A percentile compares a stretch with the other conserved stretches of the same genome.
phyloP scores from a whole-genome alignment of 805 yeast genomes.

The Clavispora santaluciae region DNA sequence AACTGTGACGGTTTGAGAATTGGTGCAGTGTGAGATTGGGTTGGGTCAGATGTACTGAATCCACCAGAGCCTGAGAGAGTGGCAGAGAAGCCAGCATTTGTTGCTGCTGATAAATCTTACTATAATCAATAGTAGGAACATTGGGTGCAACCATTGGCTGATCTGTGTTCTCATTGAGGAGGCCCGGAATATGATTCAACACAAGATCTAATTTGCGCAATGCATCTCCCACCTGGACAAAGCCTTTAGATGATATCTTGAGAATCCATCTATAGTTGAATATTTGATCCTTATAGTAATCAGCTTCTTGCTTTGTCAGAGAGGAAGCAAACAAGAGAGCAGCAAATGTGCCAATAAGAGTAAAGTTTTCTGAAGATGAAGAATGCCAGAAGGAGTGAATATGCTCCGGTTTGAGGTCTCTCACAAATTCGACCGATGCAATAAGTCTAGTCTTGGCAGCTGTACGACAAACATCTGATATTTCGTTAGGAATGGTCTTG shows the following conservation, averaged over 20 bases:
- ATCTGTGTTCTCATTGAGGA: constrained; percentile 38
- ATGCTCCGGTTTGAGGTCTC: constrained; percentile 74
- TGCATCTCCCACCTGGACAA: constrained; percentile 75
- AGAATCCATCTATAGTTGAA: constrained; percentile 74
- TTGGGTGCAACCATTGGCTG: constrained; percentile 35
- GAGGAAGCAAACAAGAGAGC: constrained; percentile 72
- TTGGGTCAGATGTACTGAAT: not conserved
- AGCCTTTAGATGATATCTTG: constrained; percentile 69
- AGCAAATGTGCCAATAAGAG: constrained; percentile 85
- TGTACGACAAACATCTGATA: constrained; percentile 60
- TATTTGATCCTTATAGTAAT: constrained; percentile 60
- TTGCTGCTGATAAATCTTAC: constrained; percentile 7
- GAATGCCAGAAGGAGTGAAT: constrained; percentile 89
- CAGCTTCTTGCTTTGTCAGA: constrained; percentile 53
- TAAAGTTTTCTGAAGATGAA: constrained; percentile 70
- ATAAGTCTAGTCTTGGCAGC: constrained; percentile 80
- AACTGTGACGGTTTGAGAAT: not conserved
- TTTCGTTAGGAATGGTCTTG: constrained; percentile 30
- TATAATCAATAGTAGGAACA: constrained; percentile 23
- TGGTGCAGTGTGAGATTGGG: not conserved
- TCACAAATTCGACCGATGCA: constrained; percentile 78
- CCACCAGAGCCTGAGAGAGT: constrained; percentile 1
- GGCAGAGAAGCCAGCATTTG: constrained; percentile 12
- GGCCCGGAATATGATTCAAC: constrained; percentile 70
- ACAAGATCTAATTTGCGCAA: constrained; percentile 66